phyloP scores from a whole-genome alignment of 495 filamentous ascomycete species.

The Aspergillus ellipticus region DNA sequence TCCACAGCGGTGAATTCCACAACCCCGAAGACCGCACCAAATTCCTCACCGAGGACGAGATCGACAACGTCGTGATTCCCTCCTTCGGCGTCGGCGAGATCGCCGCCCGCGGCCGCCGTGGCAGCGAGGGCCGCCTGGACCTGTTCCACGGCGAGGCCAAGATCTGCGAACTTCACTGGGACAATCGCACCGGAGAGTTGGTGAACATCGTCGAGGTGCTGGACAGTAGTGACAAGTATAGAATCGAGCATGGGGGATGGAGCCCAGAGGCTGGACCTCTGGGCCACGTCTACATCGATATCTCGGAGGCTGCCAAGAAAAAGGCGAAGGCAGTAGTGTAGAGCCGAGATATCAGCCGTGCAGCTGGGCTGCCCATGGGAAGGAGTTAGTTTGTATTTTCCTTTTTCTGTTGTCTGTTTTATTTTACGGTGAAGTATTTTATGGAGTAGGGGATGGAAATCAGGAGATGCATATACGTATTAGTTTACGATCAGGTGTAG shows the following conservation, averaged over 20 bases:
- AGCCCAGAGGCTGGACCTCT: constrained; percentile 33
- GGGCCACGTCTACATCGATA: constrained; percentile 38
- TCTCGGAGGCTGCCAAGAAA: constrained; percentile 26
- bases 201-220: constrained; percentile 32
- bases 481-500: no score
- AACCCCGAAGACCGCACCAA: constrained; percentile 23
- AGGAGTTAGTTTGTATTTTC: no score
- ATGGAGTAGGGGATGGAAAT: no score
- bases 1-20: constrained; percentile 32
- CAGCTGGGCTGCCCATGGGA: no score
- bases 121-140: constrained; percentile 38
- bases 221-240: constrained; percentile 29
- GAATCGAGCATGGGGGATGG: constrained; percentile 35
- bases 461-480: no score
- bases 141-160: constrained; percentile 34
- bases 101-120: constrained; percentile 31
- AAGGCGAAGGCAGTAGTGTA: constrained; percentile 11
- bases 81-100: constrained; percentile 35
- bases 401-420: no score
- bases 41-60: constrained; percentile 33
- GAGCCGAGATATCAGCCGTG: no score
- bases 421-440: no score
- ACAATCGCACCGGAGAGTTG: constrained; percentile 27
- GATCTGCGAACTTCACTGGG: constrained; percentile 43
- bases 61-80: constrained; percentile 33